Evolutionary conservation across 345 rosid species (phyloP).

Genomic region (Linum trigynum): DNA sequence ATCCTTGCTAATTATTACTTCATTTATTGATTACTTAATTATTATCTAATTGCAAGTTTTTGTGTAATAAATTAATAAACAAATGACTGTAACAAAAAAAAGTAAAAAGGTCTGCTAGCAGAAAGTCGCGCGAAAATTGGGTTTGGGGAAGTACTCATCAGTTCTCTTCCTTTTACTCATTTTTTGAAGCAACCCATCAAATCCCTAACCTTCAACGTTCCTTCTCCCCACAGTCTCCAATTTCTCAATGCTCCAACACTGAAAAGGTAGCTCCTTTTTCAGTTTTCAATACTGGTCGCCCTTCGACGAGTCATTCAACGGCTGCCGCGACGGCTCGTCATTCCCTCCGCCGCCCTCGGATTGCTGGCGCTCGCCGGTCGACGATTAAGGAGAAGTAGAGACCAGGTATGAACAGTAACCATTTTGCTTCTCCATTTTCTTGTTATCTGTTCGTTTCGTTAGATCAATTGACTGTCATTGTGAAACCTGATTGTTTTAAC

Average conservation of each 20-base stretch:
- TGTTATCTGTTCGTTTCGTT: no score
- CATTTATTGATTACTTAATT: not conserved
- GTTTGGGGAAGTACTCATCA: not conserved
- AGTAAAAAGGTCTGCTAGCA: no score
- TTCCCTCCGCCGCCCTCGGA: not conserved
- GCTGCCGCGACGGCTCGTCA: not conserved
- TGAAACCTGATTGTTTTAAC: no score
- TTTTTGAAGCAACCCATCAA: not conserved
- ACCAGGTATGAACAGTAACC: not conserved
- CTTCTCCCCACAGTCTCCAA: not conserved
- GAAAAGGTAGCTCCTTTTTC: no score
- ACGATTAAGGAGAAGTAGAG: not conserved
- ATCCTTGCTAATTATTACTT: no score
- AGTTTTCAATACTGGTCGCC: no score
- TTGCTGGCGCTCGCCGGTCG: not conserved
- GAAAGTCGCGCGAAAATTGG: not conserved
- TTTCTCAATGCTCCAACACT: no score
- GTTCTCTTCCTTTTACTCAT: not conserved
- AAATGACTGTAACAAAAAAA: no score
- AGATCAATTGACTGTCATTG: no score
- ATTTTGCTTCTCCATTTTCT: not conserved
- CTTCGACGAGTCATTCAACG: not conserved
- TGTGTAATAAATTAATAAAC: not conserved
- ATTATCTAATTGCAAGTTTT: no score
- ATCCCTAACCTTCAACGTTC: not conserved